Evolutionary conservation across 441 rosid species (phyloP).

Genomic region (Euphorbia neoarborescens): DNA sequence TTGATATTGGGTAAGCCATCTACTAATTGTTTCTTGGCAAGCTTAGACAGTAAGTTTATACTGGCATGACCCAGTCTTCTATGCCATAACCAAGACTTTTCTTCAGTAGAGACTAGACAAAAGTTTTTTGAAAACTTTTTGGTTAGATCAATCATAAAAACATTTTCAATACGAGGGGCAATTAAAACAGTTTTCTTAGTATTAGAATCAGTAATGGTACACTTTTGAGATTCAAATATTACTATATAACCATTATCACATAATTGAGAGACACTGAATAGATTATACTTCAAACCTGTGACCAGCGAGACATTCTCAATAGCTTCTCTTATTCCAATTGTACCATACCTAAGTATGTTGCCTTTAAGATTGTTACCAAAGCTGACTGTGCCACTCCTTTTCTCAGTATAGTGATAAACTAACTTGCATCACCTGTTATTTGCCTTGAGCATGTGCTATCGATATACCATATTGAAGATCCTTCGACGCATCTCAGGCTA

Average conservation of each 20-base stretch:
- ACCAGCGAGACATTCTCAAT: background rate
- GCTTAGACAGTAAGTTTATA: no score
- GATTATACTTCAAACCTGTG: background rate
- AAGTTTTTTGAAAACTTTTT: no score
- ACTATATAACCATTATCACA: background rate
- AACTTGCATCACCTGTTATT: background rate
- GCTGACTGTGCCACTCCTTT: background rate
- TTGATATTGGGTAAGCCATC: no score
- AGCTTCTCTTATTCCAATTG: background rate
- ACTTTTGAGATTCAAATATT: no score
- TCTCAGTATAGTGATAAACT: background rate
- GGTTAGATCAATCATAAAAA: no score
- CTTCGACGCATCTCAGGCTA: background rate
- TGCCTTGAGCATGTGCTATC: background rate
- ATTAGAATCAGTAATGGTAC: no score
- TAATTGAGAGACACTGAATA: background rate
- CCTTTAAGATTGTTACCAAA: background rate
- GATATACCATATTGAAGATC: background rate
- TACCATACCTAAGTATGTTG: background rate
- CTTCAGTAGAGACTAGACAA: no score
- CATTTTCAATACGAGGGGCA: no score
- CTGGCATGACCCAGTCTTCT: no score
- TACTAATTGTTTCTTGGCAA: no score
- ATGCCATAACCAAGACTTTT: no score
- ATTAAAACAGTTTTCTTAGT: no score